Percentiles rank a stretch among this genome's conserved stretches.
Evolutionary conservation across 2,329 filamentous ascomycete genomes (phyloP).

Genomic region (Raffaelea albimanens): DNA sequence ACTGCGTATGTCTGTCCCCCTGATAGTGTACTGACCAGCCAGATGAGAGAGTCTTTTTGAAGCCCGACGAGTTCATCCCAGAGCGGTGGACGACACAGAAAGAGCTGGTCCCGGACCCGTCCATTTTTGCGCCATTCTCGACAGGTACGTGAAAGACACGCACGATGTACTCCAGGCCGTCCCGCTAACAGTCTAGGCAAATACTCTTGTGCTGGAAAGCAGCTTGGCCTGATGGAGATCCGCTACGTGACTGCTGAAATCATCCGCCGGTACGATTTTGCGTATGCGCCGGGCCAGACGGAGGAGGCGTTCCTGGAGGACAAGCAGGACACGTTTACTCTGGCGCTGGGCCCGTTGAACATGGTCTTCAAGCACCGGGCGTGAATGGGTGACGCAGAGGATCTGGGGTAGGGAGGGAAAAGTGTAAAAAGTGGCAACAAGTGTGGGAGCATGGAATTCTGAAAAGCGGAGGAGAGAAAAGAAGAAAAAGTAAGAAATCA

Average conservation of each 20-base stretch:
- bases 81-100: conserved; percentile 23
- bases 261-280: conserved; percentile 11
- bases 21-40: background rate
- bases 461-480: no score
- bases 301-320: conserved; percentile 3
- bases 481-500: no score
- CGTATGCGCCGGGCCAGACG: conserved; percentile 12
- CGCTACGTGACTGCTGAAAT: conserved; percentile 12
- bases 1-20: background rate
- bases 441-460: no score
- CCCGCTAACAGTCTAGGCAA: conserved; percentile 14
- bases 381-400: no score
- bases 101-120: conserved; percentile 16
- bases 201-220: conserved; percentile 26
- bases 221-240: conserved; percentile 25
- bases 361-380: no score
- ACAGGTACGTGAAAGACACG: conserved; percentile 13
- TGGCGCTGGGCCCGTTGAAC: background rate
- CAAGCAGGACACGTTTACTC: conserved; percentile 5
- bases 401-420: no score
- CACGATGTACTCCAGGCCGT: background rate
- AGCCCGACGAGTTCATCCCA: conserved; percentile 20
- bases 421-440: no score
- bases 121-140: conserved; percentile 18
- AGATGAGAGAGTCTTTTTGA: conserved; percentile 11